These are phyloP conservation scores for Glutinoglossum americanum DNA, from an alignment of 495 filamentous ascomycete species.

Conservation along the genomic window DNA sequence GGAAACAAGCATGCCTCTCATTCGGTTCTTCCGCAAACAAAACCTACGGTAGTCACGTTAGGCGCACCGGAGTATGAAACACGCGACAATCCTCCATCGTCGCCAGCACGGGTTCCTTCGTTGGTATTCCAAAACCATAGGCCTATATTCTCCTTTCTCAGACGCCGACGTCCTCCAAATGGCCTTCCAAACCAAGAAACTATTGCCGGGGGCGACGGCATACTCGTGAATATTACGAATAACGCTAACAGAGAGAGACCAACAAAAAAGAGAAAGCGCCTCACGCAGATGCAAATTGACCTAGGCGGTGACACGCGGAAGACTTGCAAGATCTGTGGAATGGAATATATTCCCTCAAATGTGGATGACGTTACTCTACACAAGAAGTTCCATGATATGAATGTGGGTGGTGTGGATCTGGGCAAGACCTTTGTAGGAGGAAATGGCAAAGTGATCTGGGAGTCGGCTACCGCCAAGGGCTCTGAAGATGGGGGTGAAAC, in stretches of 20 bases:
- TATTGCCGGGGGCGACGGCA: slow-evolving; percentile 8
- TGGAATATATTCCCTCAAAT: slow-evolving; percentile 50
- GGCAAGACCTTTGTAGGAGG: slow-evolving; percentile 31
- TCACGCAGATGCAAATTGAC: slow-evolving; percentile 48
- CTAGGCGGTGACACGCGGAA: slow-evolving; percentile 35
- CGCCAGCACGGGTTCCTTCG: background rate
- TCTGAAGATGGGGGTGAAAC: slow-evolving; percentile 19
- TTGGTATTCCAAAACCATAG: background rate
- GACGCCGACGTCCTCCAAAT: background rate
- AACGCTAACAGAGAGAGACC: background rate
- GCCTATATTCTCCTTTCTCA: background rate
- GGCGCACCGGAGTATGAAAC: slow-evolving; percentile 1
- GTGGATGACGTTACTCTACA: slow-evolving; percentile 41
- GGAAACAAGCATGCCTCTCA: background rate
- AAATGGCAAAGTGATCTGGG: slow-evolving; percentile 1
- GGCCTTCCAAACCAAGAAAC: background rate
- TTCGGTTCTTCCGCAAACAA: background rate
- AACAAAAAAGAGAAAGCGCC: slow-evolving; percentile 8
- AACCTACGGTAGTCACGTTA: background rate
- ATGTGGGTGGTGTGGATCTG: slow-evolving; percentile 40
- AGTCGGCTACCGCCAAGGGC: background rate
- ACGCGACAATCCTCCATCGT: background rate
- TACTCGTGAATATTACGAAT: slow-evolving; percentile 1
- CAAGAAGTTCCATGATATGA: slow-evolving; percentile 46
- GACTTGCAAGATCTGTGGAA: slow-evolving; percentile 42